Evolutionary conservation across 257 asterid genomes (phyloP).

Genomic region (Mitragyna speciosa): DNA sequence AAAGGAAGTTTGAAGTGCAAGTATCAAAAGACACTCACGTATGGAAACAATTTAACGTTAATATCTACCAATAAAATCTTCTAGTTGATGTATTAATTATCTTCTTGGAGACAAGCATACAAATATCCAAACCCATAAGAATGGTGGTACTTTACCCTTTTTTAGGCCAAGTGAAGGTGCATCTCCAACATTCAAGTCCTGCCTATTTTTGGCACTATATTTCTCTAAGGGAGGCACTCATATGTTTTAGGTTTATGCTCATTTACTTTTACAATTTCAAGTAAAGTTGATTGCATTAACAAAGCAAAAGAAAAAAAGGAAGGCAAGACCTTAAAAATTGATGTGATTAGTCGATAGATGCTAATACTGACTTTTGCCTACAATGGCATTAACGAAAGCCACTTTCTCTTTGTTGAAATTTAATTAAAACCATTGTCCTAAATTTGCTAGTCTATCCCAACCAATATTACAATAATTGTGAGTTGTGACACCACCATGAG

Average conservation of each 20-base stretch:
- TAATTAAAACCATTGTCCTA: neutral
- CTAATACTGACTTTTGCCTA: neutral
- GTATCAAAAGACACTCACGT: neutral
- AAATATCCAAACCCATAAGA: neutral
- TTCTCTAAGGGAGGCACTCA: neutral
- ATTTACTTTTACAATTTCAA: neutral
- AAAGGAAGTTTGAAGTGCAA: neutral
- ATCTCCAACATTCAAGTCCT: neutral
- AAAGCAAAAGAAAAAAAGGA: neutral
- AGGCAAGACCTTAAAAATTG: neutral
- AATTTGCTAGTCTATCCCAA: constrained; percentile 7
- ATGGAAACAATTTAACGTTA: neutral
- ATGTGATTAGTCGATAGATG: neutral
- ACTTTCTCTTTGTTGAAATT: neutral
- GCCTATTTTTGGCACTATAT: neutral
- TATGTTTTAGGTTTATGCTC: neutral
- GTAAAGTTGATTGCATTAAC: neutral
- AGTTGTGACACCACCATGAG: constrained; percentile 32
- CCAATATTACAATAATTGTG: constrained; percentile 8
- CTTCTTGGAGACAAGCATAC: neutral
- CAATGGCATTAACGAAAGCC: neutral
- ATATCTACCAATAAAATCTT: neutral
- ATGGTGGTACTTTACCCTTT: neutral
- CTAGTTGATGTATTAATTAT: neutral
- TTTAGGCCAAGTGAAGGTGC: neutral